Conservation (phyloP, 73 alveolate genomes). For the Blepharisma japonicum region DNA sequence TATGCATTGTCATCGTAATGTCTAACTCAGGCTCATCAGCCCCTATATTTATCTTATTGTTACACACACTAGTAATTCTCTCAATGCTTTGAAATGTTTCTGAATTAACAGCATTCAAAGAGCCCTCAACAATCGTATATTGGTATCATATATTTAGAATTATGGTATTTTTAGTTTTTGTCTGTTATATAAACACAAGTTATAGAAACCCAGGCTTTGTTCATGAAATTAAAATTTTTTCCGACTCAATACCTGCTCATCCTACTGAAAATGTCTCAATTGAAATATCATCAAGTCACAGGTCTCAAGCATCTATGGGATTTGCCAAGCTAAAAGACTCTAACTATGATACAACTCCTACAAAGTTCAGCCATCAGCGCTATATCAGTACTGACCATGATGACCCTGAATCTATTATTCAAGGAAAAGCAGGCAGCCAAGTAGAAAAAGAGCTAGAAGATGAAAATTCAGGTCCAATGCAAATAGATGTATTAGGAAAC, state of each 20-base stretch:
- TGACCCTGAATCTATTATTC: neutral
- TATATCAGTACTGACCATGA: slow-evolving; percentile 13
- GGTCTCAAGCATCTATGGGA: too few species aligned
- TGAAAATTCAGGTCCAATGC: neutral
- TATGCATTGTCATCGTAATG: slow-evolving; percentile 15
- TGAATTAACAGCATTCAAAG: neutral
- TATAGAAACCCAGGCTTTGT: slow-evolving; percentile 28
- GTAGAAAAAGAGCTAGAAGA: neutral
- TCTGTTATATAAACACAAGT: neutral
- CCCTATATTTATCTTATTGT: neutral
- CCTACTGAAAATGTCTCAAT: too few species aligned
- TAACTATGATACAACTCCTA: neutral
- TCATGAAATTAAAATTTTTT: neutral
- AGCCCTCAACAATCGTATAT: neutral
- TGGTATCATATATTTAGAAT: slow-evolving; percentile 8
- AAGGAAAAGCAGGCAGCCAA: neutral
- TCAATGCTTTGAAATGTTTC: neutral
- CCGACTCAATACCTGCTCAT: too few species aligned
- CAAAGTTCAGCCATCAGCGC: neutral
- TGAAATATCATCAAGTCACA: too few species aligned
- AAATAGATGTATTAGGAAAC: slow-evolving; percentile 18
- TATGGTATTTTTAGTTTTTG: neutral
- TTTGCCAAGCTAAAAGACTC: neutral
- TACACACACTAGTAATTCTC: neutral
- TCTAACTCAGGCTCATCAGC: slow-evolving; percentile 10